Evolutionary conservation across 2,329 filamentous ascomycete genomes (phyloP), one percentile per base, ranked within the genome.

Genomic region (Penicillium sp.): DNA sequence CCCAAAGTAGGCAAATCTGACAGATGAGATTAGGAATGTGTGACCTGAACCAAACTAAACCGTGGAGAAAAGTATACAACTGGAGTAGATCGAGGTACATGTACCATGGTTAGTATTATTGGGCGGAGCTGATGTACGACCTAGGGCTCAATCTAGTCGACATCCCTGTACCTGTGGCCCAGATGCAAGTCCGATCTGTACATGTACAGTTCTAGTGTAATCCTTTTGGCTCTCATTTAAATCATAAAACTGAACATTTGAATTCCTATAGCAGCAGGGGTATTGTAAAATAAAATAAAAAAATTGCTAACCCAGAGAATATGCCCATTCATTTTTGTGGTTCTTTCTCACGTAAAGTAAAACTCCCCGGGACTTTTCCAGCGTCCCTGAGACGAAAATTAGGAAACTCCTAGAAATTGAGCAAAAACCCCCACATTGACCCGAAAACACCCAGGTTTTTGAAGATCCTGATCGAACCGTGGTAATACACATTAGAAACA

Each of bases 401-500:
- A 41, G 33, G 48, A 48, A 39, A 48, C 24, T 19, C 52, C 39
- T 27, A 39, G 27, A 43, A 49, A 29, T 33, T 44, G 44, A 10
- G 44, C 46, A 9, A 27, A 29, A 29, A 29, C 14, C 50, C 50
- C 50, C 50, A 45, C 41, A 50, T 44, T 53, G 19, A 53, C 52
- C 52, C 44, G 47, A 53, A 53, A 61, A 54, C 58, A 56, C 48
- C 48, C 55, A 52, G 33, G 16, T 51, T 51, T 63, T 63, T 59
- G 53, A 52, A 54, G 53, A 56, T 61, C 55, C 55, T 39, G 57
- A 60, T 45, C 60, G 46, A 58, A 60, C 47, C 60, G 44, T 67
- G 58, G 57, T 66, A 58, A 66, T 67, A 67, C 63, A 67, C 59
- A 67, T 67, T 66, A 67, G 47, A 53, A 61, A 66, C 61, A 65